These are phyloP conservation scores for Porogramme epimiltina DNA, from an alignment of 1,284 basidiomycete species.

Conservation along the genomic window DNA sequence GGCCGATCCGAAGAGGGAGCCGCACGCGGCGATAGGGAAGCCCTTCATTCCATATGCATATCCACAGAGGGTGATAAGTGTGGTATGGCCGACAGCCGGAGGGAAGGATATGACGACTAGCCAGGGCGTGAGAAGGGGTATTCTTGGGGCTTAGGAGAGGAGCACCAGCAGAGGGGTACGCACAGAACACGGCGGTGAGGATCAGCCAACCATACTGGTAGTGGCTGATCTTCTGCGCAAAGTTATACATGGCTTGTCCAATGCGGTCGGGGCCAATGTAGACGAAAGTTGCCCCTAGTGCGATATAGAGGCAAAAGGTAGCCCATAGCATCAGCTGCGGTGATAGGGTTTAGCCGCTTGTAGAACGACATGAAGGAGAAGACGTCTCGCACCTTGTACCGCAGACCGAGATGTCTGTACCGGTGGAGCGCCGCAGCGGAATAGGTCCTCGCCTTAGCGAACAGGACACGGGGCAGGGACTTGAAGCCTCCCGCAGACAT, in stretches of 20 bases:
- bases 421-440: conserved; percentile 34
- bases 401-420: conserved; percentile 47
- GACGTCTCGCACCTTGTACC: conserved; percentile 56
- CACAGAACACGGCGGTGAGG: conserved; percentile 55
- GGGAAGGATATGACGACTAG: conserved; percentile 73
- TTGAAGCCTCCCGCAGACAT: conserved; percentile 5
- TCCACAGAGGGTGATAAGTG: conserved; percentile 66
- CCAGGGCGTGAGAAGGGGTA: neutral
- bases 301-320: conserved; percentile 46
- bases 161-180: conserved; percentile 23
- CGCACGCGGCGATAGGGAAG: conserved; percentile 63
- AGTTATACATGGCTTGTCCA: conserved; percentile 70
- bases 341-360: neutral
- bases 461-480: conserved; percentile 3
- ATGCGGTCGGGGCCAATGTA: conserved; percentile 65
- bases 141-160: conserved; percentile 4
- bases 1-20: conserved; percentile 67
- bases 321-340: conserved; percentile 44
- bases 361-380: neutral
- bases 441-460: conserved; percentile 33
- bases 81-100: conserved; percentile 78
- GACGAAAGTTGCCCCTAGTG: conserved; percentile 45
- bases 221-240: conserved; percentile 61
- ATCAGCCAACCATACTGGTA: conserved; percentile 65
- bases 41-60: conserved; percentile 83